These are phyloP conservation scores for Furcasterigmium sp. DNA, from an alignment of 2,329 filamentous ascomycete species.

Conservation along the genomic window DNA sequence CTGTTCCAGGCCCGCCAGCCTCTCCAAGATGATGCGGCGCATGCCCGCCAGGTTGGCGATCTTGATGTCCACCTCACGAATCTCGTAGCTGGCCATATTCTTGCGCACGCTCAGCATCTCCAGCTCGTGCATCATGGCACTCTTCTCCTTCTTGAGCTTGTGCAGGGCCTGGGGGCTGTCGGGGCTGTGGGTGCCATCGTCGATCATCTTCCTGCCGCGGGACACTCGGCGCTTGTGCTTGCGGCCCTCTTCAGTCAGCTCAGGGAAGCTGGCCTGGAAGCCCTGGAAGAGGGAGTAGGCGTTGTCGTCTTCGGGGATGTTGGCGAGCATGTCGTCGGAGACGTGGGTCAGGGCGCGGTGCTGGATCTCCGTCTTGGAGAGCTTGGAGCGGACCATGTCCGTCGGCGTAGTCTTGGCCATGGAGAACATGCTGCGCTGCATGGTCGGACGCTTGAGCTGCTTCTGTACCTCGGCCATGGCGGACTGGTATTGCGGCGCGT, in stretches of 20 bases:
- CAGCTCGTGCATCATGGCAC: conserved; percentile 73
- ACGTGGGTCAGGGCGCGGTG: conserved; percentile 85
- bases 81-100: conserved; percentile 96
- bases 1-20: conserved; percentile 79
- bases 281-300: conserved; percentile 93
- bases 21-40: conserved; percentile 85
- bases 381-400: conserved; percentile 84
- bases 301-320: conserved; percentile 83
- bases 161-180: conserved; percentile 62
- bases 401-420: conserved; percentile 89
- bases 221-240: conserved; percentile 67
- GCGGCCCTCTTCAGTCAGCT: conserved; percentile 62
- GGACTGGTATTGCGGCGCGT: conserved; percentile 65
- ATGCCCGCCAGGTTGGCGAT: conserved; percentile 89
- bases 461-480: conserved; percentile 87
- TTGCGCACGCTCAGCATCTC: conserved; percentile 91
- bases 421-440: conserved; percentile 87
- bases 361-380: conserved; percentile 89
- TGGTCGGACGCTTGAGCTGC: conserved; percentile 74
- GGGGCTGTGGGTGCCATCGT: conserved; percentile 50
- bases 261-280: conserved; percentile 84
- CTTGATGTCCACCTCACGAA: conserved; percentile 94
- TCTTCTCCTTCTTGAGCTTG: conserved; percentile 75
- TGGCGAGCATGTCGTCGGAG: conserved; percentile 81
- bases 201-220: conserved; percentile 70